Percentiles rank a stretch among this genome's conserved stretches.
phyloP scores from a whole-genome alignment of 805 yeast species.

The Starmerella davenportii region DNA sequence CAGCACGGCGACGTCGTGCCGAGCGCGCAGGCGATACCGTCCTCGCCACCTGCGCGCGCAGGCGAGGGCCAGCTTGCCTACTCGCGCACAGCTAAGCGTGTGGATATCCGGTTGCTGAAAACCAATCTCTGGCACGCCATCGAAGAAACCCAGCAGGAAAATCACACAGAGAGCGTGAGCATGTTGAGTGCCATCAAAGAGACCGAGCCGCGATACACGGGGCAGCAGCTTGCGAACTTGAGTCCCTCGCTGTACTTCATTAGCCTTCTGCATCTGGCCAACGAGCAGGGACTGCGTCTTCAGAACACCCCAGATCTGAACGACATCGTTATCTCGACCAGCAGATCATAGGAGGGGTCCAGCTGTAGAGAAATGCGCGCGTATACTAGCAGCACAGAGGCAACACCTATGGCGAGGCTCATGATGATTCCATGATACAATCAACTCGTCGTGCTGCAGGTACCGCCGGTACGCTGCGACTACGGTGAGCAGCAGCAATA shows the following conservation, averaged over 20 bases:
- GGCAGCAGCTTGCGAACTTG: slow-evolving; percentile 42
- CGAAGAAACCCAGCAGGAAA: slow-evolving; percentile 8
- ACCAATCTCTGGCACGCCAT: slow-evolving; percentile 54
- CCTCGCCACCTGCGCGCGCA: neutral
- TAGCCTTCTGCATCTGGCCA: slow-evolving; percentile 67
- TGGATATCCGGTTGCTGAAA: slow-evolving; percentile 56
- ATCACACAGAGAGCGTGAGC: slow-evolving; percentile 5
- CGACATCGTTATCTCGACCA: slow-evolving; percentile 15
- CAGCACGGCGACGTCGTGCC: too few relatives aligned
- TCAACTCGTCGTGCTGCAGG: too few relatives aligned
- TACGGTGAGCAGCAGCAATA: too few relatives aligned
- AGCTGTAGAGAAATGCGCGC: neutral
- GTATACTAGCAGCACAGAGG: too few relatives aligned
- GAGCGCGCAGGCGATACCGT: neutral
- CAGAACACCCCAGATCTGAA: slow-evolving; percentile 28
- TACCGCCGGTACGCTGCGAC: too few relatives aligned
- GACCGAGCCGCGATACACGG: slow-evolving; percentile 35
- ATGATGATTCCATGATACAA: too few relatives aligned
- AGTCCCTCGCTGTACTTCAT: slow-evolving; percentile 77
- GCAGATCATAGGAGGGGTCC: too few relatives aligned
- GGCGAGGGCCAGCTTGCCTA: slow-evolving; percentile 10
- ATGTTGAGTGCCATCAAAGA: slow-evolving; percentile 35
- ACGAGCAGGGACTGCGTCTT: slow-evolving; percentile 58
- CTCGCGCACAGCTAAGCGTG: slow-evolving; percentile 59
- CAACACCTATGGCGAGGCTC: too few relatives aligned